Evolutionary conservation across 148 eudicot species (phyloP).

Genomic region (Pouteria glomerata): DNA sequence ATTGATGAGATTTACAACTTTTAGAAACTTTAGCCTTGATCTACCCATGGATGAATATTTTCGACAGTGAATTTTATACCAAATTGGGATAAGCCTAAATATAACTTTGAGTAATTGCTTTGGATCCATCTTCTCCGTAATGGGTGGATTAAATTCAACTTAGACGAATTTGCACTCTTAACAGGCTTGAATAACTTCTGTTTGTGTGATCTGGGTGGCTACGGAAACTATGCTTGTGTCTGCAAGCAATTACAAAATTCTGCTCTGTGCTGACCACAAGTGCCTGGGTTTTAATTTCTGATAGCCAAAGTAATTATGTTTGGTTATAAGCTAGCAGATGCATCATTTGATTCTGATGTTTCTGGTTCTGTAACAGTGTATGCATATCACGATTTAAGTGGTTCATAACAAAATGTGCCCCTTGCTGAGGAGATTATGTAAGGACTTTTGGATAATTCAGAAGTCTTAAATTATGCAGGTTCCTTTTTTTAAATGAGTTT

Average conservation of each 20-base stretch:
- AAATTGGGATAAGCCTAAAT: neutral
- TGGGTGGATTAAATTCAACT: too few species aligned
- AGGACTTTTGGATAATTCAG: neutral
- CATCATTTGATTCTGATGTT: neutral
- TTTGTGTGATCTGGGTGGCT: too few species aligned
- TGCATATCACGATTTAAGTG: neutral
- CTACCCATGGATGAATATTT: neutral
- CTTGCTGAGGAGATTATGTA: neutral
- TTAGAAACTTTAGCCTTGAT: neutral
- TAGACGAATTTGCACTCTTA: too few species aligned
- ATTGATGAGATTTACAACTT: neutral
- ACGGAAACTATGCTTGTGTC: neutral
- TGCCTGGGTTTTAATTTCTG: neutral
- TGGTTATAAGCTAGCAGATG: neutral
- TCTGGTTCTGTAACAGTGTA: neutral
- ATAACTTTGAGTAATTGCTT: neutral
- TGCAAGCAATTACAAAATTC: too few species aligned
- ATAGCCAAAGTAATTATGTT: neutral
- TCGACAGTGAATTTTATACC: too few species aligned
- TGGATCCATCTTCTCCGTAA: too few species aligned
- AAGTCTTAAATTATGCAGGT: neutral
- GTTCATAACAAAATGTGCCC: neutral
- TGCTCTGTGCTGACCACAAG: too few species aligned
- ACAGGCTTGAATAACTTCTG: too few species aligned
- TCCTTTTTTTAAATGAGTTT: neutral